Evolutionary conservation across 768 basidiomycete species (phyloP), one percentile per base, ranked within the genome.

Genomic region (Lactarius deliciosus): DNA sequence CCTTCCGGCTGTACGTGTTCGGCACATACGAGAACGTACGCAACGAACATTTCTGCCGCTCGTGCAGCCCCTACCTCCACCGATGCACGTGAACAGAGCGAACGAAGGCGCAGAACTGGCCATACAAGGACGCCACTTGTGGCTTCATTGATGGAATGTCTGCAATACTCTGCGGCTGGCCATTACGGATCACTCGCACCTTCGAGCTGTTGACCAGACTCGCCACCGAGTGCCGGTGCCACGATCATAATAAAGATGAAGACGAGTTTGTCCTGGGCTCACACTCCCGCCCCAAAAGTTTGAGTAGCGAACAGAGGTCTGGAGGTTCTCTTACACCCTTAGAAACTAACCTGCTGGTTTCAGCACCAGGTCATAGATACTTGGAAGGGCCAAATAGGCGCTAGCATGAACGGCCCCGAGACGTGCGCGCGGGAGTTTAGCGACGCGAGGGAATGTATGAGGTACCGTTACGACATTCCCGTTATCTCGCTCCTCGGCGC

Each of bases 11-110:
- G 8, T 40, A 50, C n/a, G n/a, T 57, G 16, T n/a, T 22, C 8
- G 60, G 54, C 22, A 56, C 38, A 22, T 62, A 58, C 28, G 61
- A 66, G 2, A 32, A 10, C 30, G 20, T 61, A 53, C 56, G 61
- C 38, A 53, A 13, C 56, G 56, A 62, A 28, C 38, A 66, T 34
- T 53, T 22, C 11, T 62, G n/a, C 43, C 25, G 10, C 20, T 30
- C 2, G 8, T 15, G 34, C 28, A 50, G 43, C 9, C 7, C 1
- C 54, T 47, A 9, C 38, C 10, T n/a, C 60, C 8, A 1, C 9
- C 38, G 16, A 36, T 5, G 9, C 41, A 20, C 41, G 20, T 45
- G 20, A 45, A 45, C 9, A 45, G 5, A 15, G 40, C 41, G 41
- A 41, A 18, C 16, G 7, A 41, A 7, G 1, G 16, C 15, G 16